phyloP scores from a whole-genome alignment of 2,329 filamentous ascomycete genomes.

The Verticillium alfalfae region DNA sequence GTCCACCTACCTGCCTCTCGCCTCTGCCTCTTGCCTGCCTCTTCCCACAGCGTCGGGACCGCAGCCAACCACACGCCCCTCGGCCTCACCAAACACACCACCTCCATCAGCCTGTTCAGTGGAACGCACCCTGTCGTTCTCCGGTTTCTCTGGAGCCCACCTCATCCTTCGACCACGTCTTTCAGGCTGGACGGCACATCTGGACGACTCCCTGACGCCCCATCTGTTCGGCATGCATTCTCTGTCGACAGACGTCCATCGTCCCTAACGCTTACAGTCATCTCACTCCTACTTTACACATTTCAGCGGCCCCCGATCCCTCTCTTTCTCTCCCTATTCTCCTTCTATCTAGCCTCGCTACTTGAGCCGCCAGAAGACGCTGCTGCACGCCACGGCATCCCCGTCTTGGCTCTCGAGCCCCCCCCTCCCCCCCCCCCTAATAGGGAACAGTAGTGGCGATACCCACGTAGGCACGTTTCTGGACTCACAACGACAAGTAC shows the following conservation, averaged over 20 bases:
- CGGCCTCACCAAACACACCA: not conserved
- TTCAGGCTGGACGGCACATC: not conserved
- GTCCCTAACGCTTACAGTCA: not conserved
- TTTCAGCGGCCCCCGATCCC: no score
- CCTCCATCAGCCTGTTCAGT: not conserved
- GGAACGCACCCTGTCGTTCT: not conserved
- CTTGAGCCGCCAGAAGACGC: not conserved
- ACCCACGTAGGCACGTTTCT: not conserved
- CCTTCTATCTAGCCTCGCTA: not conserved
- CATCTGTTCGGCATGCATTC: not conserved
- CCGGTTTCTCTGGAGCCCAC: not conserved
- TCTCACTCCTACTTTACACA: not conserved
- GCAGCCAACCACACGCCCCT: not conserved
- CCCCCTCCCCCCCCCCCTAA: no score
- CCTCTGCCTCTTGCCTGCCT: not conserved
- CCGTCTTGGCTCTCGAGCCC: not conserved
- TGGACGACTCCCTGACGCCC: not conserved
- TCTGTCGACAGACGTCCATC: not conserved
- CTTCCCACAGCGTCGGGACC: not conserved
- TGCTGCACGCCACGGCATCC: not conserved
- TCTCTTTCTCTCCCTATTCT: not conserved
- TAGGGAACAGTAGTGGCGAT: not conserved
- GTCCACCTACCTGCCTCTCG: not conserved
- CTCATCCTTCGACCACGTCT: not conserved
- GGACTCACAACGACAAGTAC: not conserved